Evolutionary conservation across 2,329 filamentous ascomycete genomes (phyloP).

Genomic region (Calonectria honghensis): DNA sequence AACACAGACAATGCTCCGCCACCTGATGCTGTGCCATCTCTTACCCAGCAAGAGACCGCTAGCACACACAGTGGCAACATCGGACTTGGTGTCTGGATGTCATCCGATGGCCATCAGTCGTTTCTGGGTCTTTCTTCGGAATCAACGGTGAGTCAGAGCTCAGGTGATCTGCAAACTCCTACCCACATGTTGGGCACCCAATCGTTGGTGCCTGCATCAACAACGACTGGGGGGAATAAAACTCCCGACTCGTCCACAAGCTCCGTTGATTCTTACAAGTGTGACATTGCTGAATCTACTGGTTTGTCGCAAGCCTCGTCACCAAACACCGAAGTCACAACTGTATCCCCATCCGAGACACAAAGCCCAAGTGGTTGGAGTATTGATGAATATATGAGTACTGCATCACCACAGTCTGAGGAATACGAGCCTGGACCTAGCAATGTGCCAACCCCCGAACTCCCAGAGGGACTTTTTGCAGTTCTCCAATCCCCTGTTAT

Average conservation of each 20-base stretch:
- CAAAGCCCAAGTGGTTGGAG: slow-evolving; percentile 9
- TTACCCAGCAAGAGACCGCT: slow-evolving; percentile 34
- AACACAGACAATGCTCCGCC: not conserved
- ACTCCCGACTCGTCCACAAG: not conserved
- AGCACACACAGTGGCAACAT: slow-evolving; percentile 26
- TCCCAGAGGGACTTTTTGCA: not conserved
- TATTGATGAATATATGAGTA: not conserved
- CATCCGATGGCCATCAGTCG: not conserved
- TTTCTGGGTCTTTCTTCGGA: not conserved
- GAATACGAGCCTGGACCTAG: not conserved
- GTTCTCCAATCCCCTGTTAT: not conserved
- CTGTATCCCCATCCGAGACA: not conserved
- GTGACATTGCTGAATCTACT: not conserved
- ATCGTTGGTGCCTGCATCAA: not conserved
- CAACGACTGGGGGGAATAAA: not conserved
- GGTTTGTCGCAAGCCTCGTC: not conserved
- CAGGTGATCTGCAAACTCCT: not conserved
- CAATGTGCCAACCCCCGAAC: not conserved
- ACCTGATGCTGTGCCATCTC: not conserved
- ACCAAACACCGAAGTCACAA: not conserved
- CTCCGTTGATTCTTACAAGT: not conserved
- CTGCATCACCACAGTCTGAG: not conserved
- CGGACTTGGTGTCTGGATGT: not conserved
- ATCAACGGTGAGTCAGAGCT: not conserved
- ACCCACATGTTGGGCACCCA: not conserved